Percentiles rank a stretch among this genome's conserved stretches.
phyloP scores from a whole-genome alignment of 495 filamentous ascomycete genomes.

The Penicillium lividum region DNA sequence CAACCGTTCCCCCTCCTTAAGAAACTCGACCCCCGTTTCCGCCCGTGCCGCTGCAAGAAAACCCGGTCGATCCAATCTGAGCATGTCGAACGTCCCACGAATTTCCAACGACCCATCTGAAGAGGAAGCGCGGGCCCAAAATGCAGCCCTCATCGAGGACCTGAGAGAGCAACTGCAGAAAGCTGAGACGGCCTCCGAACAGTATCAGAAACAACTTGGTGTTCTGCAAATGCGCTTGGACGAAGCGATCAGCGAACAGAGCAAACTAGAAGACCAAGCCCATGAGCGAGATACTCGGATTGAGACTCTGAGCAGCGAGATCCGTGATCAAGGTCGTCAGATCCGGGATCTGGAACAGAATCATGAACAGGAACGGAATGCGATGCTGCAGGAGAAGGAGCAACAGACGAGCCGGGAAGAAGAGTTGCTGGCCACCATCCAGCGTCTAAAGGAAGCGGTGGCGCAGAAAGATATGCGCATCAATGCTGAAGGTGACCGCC shows the following conservation, averaged over 20 bases:
- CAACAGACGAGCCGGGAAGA: conserved; percentile 81
- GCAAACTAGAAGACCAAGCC: conserved; percentile 77
- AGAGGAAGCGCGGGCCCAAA: conserved; percentile 67
- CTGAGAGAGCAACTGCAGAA: conserved; percentile 77
- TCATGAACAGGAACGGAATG: conserved; percentile 84
- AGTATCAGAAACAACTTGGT: conserved; percentile 79
- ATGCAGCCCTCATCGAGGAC: conserved; percentile 79
- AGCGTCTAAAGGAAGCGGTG: conserved; percentile 84
- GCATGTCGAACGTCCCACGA: conserved; percentile 56
- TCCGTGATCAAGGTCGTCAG: conserved; percentile 74
- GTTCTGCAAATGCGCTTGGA: conserved; percentile 84
- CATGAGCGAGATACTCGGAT: conserved; percentile 82
- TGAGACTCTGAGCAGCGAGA: conserved; percentile 75
- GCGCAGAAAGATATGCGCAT: conserved; percentile 64
- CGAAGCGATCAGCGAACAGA: conserved; percentile 80
- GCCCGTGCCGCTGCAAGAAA: conserved; percentile 67
- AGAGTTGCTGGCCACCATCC: conserved; percentile 83
- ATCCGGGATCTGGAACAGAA: conserved; percentile 86
- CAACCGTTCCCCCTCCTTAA: conserved; percentile 43
- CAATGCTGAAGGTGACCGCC: conserved; percentile 63
- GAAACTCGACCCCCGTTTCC: conserved; percentile 61
- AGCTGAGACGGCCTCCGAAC: conserved; percentile 75
- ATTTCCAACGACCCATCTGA: conserved; percentile 59
- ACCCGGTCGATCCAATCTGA: conserved; percentile 56
- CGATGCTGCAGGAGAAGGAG: conserved; percentile 87